Conservation (phyloP, 495 filamentous ascomycete genomes). For the Penicillium canariense region DNA sequence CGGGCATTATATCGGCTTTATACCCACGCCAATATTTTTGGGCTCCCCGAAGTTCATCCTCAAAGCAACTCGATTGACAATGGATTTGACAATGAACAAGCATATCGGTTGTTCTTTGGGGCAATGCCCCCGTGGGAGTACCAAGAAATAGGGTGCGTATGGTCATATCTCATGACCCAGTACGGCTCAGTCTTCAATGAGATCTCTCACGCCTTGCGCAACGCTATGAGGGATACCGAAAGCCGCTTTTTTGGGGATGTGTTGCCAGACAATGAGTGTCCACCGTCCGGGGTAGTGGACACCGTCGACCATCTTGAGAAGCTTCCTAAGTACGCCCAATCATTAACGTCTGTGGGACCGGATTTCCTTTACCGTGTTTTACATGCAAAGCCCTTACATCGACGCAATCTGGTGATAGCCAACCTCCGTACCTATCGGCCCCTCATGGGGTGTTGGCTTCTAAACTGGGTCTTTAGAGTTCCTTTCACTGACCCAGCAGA, state of each 20-base stretch:
- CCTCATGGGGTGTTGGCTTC: background rate
- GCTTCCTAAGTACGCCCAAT: background rate
- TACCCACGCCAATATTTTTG: slow-evolving; percentile 14
- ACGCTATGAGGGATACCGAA: slow-evolving; percentile 1
- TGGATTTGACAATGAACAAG: background rate
- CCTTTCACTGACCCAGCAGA: slow-evolving; percentile 19
- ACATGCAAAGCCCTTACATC: slow-evolving; percentile 5
- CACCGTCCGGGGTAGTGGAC: slow-evolving; percentile 7
- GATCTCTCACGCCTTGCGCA: slow-evolving; percentile 9
- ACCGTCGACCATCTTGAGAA: background rate
- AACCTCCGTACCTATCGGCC: background rate
- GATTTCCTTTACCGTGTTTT: slow-evolving; percentile 12
- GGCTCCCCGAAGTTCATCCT: background rate
- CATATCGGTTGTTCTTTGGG: slow-evolving; percentile 16
- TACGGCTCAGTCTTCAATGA: slow-evolving; percentile 8
- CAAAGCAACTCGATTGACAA: too few relatives aligned
- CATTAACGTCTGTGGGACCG: slow-evolving; percentile 5
- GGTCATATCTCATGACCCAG: slow-evolving; percentile 6
- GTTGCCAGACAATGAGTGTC: slow-evolving; percentile 8
- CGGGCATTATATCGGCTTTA: slow-evolving; percentile 22
- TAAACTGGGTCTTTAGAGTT: background rate
- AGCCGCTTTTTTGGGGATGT: slow-evolving; percentile 2
- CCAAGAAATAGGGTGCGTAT: slow-evolving; percentile 18
- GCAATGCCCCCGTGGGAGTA: slow-evolving; percentile 21
- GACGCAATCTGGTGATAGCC: slow-evolving; percentile 11